Evolutionary conservation across 441 rosid genomes (phyloP).

Genomic region (Pelargonium myrrhifolium): DNA sequence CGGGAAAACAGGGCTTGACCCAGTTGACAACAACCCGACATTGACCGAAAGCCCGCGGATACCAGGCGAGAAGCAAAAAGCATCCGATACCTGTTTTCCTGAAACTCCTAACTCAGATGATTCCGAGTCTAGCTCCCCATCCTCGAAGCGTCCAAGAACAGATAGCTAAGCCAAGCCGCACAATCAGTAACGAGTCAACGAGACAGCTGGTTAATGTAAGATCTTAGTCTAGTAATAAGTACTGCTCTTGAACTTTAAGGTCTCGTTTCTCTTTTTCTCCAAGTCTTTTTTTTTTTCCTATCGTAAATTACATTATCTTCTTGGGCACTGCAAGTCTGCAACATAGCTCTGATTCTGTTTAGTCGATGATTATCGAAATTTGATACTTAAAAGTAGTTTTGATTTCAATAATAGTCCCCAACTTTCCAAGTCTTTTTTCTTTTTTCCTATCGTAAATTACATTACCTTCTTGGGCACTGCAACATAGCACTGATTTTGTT

Average conservation of each 20-base stretch:
- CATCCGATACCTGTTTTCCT: slow-evolving; percentile 20
- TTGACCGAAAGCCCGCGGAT: slow-evolving; percentile 25
- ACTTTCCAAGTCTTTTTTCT: slow-evolving; percentile 9
- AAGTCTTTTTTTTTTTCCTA: too few species aligned
- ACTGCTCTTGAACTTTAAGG: slow-evolving; percentile 22
- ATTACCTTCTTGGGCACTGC: slow-evolving; percentile 10
- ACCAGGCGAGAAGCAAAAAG: slow-evolving; percentile 23
- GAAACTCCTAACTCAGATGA: slow-evolving; percentile 24
- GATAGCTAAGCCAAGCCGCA: slow-evolving; percentile 25
- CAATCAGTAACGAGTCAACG: slow-evolving; percentile 10
- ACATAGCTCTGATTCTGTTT: slow-evolving; percentile 11
- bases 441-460: too few species aligned
- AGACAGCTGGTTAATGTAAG: slow-evolving; percentile 17
- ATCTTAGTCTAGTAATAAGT: slow-evolving; percentile 12
- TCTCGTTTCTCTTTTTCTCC: slow-evolving; percentile 14
- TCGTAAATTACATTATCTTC: background rate
- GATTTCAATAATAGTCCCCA: slow-evolving; percentile 10
- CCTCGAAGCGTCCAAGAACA: slow-evolving; percentile 42
- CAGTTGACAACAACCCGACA: slow-evolving; percentile 13
- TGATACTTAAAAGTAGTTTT: slow-evolving; percentile 18
- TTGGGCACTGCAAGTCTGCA: slow-evolving; percentile 4
- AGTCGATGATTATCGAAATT: slow-evolving; percentile 12
- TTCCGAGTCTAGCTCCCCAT: slow-evolving; percentile 24
- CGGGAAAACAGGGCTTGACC: slow-evolving; percentile 13
- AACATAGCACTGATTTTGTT: slow-evolving; percentile 11